Conservation (phyloP, 352 stramenopile genomes). For the Pythium aquatile region DNA sequence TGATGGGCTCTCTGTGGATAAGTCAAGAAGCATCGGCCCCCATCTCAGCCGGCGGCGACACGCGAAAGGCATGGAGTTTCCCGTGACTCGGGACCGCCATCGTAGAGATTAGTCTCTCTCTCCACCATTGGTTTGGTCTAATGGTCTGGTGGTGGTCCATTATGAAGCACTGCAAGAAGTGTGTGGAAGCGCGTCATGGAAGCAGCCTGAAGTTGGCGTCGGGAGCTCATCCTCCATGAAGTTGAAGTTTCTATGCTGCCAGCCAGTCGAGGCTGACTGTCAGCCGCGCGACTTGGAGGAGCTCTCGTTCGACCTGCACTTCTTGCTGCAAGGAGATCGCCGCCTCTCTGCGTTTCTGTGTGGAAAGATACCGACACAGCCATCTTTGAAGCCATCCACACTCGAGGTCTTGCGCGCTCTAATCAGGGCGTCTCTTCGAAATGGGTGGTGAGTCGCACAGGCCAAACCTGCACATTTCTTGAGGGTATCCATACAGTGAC, state of each 20-base stretch:
- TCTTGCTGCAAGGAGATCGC: neutral
- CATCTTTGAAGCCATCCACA: neutral
- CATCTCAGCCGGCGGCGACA: neutral
- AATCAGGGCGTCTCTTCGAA: neutral
- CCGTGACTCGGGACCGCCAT: too few species aligned
- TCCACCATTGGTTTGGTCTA: too few species aligned
- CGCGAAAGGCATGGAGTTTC: neutral
- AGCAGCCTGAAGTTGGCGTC: neutral
- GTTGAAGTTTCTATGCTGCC: slow-evolving; percentile 10
- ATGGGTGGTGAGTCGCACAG: slow-evolving; percentile 1
- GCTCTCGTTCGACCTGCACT: neutral
- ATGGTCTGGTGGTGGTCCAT: too few species aligned
- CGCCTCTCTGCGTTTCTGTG: neutral
- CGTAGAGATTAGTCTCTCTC: too few species aligned
- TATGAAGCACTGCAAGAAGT: too few species aligned
- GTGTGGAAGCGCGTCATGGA: neutral
- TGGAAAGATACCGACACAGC: neutral
- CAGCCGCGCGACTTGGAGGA: neutral
- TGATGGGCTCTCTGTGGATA: neutral
- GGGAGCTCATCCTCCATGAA: slow-evolving; percentile 4
- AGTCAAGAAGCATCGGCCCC: neutral
- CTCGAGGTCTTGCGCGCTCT: neutral
- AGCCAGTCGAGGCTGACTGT: neutral
- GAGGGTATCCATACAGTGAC: neutral
- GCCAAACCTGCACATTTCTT: neutral